Base-by-base conservation (phyloP, 129 eudicot genomes). In the Sambucus nigra region DNA sequence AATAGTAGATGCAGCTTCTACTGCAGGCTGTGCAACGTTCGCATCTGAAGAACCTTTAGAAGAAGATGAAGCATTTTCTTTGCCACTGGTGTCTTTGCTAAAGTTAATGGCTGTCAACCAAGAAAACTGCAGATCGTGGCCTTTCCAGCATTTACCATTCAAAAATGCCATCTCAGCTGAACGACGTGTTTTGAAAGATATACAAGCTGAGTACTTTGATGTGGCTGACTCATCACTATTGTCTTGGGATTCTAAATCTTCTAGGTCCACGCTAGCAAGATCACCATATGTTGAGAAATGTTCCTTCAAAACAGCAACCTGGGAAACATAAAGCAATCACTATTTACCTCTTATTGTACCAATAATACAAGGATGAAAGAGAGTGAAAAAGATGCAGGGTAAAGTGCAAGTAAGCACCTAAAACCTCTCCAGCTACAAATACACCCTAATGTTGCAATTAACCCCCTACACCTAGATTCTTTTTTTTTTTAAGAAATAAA, bases 131-230 rank as follows among this genome's bases (percentile, higher is more conserved):
- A 91, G 63, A 64, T 57, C 82, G 59, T 86, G 86, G 40, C 91
- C 94, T 22, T 86, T 77, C 94, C 82, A 86, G 59, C 73, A 64
- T 77, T 70, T 91, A 29, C 94, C 95, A 77, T 64, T 69, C 27
- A 35, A 38, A 68, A 79, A 91, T 46, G 95, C 99, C 76, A 51
- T 80, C 64, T 91, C 99, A 61, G 99, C 99, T 55, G 86, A 53
- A 31, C 59, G 80, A 2, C 99, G 82, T 15, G 84, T 76, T 22
- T 74, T 63, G 61, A 86, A 91, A 76, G 77, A 72, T 59, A 86
- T 62, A 42, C 61, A 71, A 61, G 95, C 94, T 60, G 80, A 70
- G 49, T 16, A 67, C 54, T 69, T 68, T 27, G 73, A 23, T 23
- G 55, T 41, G 41, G 55, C 86, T 14, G 78, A 53, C 31, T 64